Percentiles rank a stretch among this genome's conserved stretches.
Conservation (phyloP, 176 grass and related monocot genomes). For the Carex cristatella region DNA sequence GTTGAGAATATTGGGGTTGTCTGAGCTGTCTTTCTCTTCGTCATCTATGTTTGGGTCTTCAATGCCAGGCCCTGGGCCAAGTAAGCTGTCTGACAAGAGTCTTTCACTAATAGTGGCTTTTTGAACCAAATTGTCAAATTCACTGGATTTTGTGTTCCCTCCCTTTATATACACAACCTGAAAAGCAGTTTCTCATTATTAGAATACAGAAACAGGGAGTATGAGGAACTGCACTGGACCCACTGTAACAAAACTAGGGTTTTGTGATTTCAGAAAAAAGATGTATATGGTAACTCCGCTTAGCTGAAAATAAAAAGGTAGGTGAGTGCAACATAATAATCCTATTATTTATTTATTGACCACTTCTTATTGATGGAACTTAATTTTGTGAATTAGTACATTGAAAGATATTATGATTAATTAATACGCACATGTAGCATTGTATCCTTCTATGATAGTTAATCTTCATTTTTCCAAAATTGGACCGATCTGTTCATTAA, state of each 20-base stretch:
- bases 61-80: slow-evolving; percentile 37
- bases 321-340: not conserved
- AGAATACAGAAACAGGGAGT: not conserved
- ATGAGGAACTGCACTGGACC: not conserved
- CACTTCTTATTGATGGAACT: not conserved
- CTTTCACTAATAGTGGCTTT: slow-evolving; percentile 45
- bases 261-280: not conserved
- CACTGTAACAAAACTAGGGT: not conserved
- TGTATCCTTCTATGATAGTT: not conserved
- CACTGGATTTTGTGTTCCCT: slow-evolving; percentile 41
- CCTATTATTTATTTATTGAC: not conserved
- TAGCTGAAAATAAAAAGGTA: not conserved
- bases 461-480: not conserved
- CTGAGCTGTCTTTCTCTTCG: slow-evolving; percentile 45
- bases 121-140: slow-evolving; percentile 29
- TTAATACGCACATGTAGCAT: not conserved
- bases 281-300: not conserved
- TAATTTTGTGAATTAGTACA: not conserved
- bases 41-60: slow-evolving; percentile 47
- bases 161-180: slow-evolving; percentile 85
- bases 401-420: slow-evolving; percentile 6
- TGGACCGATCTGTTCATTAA: not conserved
- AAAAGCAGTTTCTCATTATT: slow-evolving; percentile 15
- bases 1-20: not conserved
- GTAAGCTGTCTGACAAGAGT: slow-evolving; percentile 44